Percentiles rank a stretch among this genome's conserved stretches.
Conservation (phyloP, 2,329 filamentous ascomycete genomes). For the Diaporthe vaccinii region DNA sequence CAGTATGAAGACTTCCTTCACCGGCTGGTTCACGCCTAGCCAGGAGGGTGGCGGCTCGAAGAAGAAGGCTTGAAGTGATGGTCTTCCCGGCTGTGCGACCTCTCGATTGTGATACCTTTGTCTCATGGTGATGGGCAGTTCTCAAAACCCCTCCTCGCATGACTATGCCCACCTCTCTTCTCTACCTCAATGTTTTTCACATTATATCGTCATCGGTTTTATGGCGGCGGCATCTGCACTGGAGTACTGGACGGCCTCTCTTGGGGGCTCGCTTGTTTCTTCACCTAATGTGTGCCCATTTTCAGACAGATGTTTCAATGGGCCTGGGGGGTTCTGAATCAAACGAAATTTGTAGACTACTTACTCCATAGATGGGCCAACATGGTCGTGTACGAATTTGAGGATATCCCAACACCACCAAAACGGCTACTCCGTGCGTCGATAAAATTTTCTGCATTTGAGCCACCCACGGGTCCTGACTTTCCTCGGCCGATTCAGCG, state of each 20-base stretch:
- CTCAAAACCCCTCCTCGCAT: background rate
- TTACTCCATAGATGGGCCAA: conserved; percentile 26
- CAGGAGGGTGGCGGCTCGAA: background rate
- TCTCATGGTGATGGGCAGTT: background rate
- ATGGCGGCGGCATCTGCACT: conserved; percentile 34
- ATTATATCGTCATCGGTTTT: background rate
- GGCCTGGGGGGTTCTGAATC: background rate
- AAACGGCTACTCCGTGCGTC: background rate
- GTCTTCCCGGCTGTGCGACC: background rate
- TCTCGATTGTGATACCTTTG: background rate
- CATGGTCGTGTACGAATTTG: conserved; percentile 23
- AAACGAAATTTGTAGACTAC: conserved; percentile 24
- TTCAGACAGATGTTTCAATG: background rate
- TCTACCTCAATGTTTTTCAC: background rate
- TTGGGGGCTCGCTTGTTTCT: background rate
- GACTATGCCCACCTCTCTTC: conserved; percentile 1
- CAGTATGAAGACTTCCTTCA: conserved; percentile 87
- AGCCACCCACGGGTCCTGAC: background rate
- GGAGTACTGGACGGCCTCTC: conserved; percentile 33
- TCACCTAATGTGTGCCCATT: conserved; percentile 9
- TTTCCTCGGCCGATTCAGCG: background rate
- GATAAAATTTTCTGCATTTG: background rate
- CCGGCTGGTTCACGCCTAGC: conserved; percentile 62
- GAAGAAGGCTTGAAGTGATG: conserved; percentile 23
- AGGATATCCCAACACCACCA: conserved; percentile 4